Conservation (phyloP, 202 grass and related monocot species). For the Setaria viridis region DNA sequence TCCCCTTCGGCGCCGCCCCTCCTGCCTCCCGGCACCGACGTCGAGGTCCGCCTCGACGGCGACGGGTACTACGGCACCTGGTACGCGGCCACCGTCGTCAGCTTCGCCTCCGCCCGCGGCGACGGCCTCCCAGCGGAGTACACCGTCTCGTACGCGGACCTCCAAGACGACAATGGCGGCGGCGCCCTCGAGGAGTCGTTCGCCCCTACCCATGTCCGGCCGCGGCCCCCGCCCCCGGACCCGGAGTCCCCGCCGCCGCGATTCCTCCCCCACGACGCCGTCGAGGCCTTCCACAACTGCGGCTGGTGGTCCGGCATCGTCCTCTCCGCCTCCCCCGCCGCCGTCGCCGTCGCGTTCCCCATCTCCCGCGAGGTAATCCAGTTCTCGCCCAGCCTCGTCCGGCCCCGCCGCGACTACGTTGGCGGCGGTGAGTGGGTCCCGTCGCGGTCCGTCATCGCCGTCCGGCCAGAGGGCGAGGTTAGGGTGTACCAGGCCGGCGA, state of each 20-base stretch:
- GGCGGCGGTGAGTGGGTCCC: slow-evolving; percentile 50
- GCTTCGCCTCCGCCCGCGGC: slow-evolving; percentile 37
- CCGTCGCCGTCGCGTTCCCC: slow-evolving; percentile 55
- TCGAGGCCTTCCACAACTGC: slow-evolving; percentile 62
- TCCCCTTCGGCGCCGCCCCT: background rate
- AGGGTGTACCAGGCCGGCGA: slow-evolving; percentile 36
- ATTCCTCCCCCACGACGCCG: slow-evolving; percentile 46
- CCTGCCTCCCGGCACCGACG: slow-evolving; percentile 41
- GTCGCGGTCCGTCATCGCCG: slow-evolving; percentile 11
- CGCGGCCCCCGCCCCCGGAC: slow-evolving; percentile 17
- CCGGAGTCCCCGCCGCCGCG: background rate
- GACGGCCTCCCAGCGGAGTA: slow-evolving; percentile 49
- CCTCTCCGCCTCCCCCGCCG: background rate
- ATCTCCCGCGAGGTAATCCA: slow-evolving; percentile 44
- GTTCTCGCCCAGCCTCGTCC: slow-evolving; percentile 29
- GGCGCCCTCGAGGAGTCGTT: slow-evolving; percentile 46
- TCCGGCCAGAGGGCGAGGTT: background rate
- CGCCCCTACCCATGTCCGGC: slow-evolving; percentile 43
- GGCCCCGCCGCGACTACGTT: slow-evolving; percentile 64
- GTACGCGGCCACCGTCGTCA: slow-evolving; percentile 48
- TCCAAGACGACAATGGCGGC: slow-evolving; percentile 34
- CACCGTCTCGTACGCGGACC: slow-evolving; percentile 45
- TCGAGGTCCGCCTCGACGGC: slow-evolving; percentile 68
- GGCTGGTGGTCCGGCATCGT: slow-evolving; percentile 72
- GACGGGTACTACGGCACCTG: slow-evolving; percentile 63